A percentile compares a stretch with the other conserved stretches of the same genome.
These are phyloP conservation scores for Annulohypoxylon maeteangense DNA, from an alignment of 495 filamentous ascomycete genomes.

Conservation along the genomic window DNA sequence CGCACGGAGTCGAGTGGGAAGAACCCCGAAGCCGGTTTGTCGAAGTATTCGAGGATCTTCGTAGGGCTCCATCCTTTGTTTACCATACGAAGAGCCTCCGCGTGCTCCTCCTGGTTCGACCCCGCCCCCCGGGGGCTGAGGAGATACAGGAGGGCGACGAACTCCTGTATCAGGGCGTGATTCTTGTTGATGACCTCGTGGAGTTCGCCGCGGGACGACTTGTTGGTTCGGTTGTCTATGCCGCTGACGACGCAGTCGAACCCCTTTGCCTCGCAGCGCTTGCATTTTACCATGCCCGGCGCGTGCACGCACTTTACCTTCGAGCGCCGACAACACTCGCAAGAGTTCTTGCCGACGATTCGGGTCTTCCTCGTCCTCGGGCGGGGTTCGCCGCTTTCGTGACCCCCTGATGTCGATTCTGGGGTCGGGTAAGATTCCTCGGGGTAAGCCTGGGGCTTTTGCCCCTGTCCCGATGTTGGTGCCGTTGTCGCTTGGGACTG, in stretches of 20 bases:
- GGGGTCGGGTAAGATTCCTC: neutral
- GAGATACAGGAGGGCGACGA: neutral
- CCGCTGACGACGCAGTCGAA: neutral
- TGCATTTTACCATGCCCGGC: neutral
- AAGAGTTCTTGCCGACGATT: neutral
- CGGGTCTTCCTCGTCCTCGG: neutral
- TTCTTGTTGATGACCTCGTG: neutral
- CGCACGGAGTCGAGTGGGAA: neutral
- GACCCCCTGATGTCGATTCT: neutral
- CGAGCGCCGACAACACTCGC: constrained; percentile 4
- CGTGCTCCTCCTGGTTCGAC: neutral
- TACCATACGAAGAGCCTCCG: neutral
- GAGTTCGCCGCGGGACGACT: constrained; percentile 1
- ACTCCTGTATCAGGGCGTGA: constrained; percentile 15
- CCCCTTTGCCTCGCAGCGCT: neutral
- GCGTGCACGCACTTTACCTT: constrained; percentile 1
- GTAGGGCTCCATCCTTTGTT: neutral
- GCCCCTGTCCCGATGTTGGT: neutral
- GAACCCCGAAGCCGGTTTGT: too few species aligned
- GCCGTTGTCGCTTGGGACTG: neutral
- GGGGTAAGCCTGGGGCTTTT: neutral
- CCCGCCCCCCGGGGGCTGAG: neutral
- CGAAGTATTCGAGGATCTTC: neutral
- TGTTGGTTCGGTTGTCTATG: constrained; percentile 14
- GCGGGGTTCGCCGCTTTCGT: neutral